Evolutionary conservation across 176 grass and related monocot species (phyloP), one percentile per base, ranked within the genome.

Genomic region (Phragmites australis): DNA sequence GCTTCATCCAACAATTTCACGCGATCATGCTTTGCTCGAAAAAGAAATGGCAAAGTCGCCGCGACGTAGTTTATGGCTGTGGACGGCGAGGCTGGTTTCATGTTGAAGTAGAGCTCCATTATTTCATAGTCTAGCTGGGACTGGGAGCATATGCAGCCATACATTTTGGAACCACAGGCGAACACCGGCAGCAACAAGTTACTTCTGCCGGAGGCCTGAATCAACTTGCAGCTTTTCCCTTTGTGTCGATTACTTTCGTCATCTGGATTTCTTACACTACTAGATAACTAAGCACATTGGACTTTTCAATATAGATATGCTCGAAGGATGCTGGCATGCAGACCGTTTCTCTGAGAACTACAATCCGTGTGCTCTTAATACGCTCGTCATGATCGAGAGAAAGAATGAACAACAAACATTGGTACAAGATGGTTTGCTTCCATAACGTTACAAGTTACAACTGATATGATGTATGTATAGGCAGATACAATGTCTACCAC

Each of bases 381-480:
- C 17, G 47, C 64, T 42, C 60, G 8, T 61, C 42, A 27, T 58
- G 69, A 59, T 15, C 10, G 9, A 49, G 10, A 3, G 9, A 75
- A 70, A 81, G 76, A 81, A 76, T 39, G 76, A 81, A 76, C 29
- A 60, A 59, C 26, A 62, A 62, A 74, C 25, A 48, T 50, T 61
- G 68, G 31, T 10, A 74, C 86, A 60, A 46, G 54, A 69, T 42
- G 16, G 60, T 45, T 19, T 75, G 52, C 65, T 80, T 62, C 71
- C 52, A 34, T 61, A 80, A 60, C 19, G n/a, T n/a, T n/a, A n/a
- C n/a, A 37, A 2, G 45, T 69, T 84, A 84, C 70, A 89, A 75
- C 62, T 50, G n/a, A 57, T 72, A 75, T 59, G 6, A 64, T 52
- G 65, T 42, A 74, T 52, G 39, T 55, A 82, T 71, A 71, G 71